A percentile compares a stretch with the other conserved stretches of the same genome.
These are phyloP conservation scores for Xerocomellus intermedius DNA, from an alignment of 768 basidiomycete genomes.

Conservation along the genomic window DNA sequence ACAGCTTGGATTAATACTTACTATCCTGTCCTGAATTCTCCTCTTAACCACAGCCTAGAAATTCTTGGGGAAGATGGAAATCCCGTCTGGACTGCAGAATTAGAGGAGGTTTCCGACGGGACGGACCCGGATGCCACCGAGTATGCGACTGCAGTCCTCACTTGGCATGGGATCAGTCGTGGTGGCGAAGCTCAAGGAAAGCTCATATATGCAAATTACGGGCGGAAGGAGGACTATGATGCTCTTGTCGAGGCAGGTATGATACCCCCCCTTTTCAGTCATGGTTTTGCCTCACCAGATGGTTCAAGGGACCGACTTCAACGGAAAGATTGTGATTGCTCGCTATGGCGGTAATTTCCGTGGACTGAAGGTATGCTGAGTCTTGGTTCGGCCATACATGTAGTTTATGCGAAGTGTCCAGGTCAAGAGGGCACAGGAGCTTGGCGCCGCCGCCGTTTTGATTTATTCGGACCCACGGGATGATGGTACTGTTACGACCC, in stretches of 20 bases:
- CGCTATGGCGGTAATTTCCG: constrained; percentile 81
- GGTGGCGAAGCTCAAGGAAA: constrained; percentile 66
- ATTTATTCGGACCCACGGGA: constrained; percentile 89
- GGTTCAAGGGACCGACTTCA: constrained; percentile 57
- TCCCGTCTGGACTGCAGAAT: constrained; percentile 55
- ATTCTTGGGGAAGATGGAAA: constrained; percentile 51
- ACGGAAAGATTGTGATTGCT: constrained; percentile 73
- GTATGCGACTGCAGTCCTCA: constrained; percentile 53
- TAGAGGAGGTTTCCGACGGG: constrained; percentile 65
- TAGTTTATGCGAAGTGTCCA: constrained; percentile 36
- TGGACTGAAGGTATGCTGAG: constrained; percentile 74
- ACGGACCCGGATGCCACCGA: constrained; percentile 62
- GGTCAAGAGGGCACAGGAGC: constrained; percentile 84
- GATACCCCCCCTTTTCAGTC: not conserved
- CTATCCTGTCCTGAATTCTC: constrained; percentile 72
- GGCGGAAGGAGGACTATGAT: constrained; percentile 63
- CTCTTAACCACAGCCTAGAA: constrained; percentile 54
- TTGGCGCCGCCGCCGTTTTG: constrained; percentile 77
- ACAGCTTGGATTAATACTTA: constrained; percentile 68
- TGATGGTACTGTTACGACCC: constrained; percentile 75
- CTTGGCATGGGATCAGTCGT: constrained; percentile 70
- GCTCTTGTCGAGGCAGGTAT: constrained; percentile 49
- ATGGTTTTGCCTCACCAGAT: not conserved
- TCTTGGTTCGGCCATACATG: constrained; percentile 5
- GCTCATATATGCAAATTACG: constrained; percentile 57